Base-by-base conservation (phyloP, 2,329 filamentous ascomycete genomes). In the Pochonia chlamydosporia region DNA sequence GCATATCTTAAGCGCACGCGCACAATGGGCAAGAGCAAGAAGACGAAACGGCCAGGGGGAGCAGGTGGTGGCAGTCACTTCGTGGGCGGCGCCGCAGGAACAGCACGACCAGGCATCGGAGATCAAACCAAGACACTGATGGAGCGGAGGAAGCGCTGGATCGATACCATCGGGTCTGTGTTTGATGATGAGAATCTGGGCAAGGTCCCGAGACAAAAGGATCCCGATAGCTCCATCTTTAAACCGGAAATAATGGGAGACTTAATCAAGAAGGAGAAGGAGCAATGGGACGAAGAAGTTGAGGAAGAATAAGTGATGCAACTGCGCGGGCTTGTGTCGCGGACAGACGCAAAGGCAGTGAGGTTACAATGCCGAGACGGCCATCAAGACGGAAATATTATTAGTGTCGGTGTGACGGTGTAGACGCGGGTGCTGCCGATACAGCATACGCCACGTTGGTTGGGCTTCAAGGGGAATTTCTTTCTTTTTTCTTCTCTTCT, bases 1-100 rank as follows among this genome's bases (percentile, higher is more conserved):
- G 92, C 93, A 3, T 99, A 97, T 62, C 82, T 95, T 39, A 99
- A 99, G 71, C 87, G 93, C 21, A 97, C 92, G 24, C 84, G 93
- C 40, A 96, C 89, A 1, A 85, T 97, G 69, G 89, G 91, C 64
- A 95, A 97, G 72, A 89, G 83, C 66, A 95, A 95, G 67, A 96
- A 95, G 70, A 85, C 90, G 48, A 92, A 95, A 63, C 74, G 85
- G 4, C 84, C 82, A 2, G 87, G 87, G 39, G 88, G 86, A 45
- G 84, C 85, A 2, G 84, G 85, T 21, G 87, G 84, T 51, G 85
- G 85, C 40, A 83, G 79, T 58, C 78, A 89, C 67, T 60, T 72
- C 53, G 67, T 74, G n/a, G 77, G 78, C n/a, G 74, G 74, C 28
- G 79, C 71, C 25, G 72, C 78, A 10, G 82, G 79, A 25, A 83